A percentile compares a stretch with the other conserved stretches of the same genome.
Evolutionary conservation across 345 rosid genomes (phyloP).

Genomic region (Zanthoxylum bungeanum): DNA sequence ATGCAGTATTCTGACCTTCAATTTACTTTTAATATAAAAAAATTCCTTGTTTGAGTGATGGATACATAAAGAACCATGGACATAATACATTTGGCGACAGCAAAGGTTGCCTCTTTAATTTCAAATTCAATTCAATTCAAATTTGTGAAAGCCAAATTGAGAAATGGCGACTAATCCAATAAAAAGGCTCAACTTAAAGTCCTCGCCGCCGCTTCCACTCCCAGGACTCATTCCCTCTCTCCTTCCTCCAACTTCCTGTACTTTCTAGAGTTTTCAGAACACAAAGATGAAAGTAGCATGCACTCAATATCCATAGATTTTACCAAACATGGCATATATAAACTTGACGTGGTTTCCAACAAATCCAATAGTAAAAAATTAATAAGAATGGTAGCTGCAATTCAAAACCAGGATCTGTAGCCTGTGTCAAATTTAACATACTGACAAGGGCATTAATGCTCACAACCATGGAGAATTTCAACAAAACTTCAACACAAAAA

Average conservation of each 20-base stretch:
- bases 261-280: background rate
- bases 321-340: background rate
- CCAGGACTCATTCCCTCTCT: no score
- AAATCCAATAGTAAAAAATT: background rate
- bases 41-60: background rate
- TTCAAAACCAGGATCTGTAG: background rate
- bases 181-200: no score
- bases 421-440: background rate
- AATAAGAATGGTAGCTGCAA: background rate
- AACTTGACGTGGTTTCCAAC: background rate
- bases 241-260: background rate
- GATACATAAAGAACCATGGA: background rate
- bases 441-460: background rate
- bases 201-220: no score
- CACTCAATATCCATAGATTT: background rate
- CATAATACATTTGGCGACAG: background rate
- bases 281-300: background rate
- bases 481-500: slow-evolving; percentile 1
- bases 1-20: background rate
- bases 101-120: background rate
- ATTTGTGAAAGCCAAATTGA: no score
- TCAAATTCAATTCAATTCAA: no score
- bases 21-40: no score
- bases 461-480: background rate
- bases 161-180: no score